A percentile compares a stretch with the other conserved stretches of the same genome.
Evolutionary conservation across 1,284 basidiomycete genomes (phyloP).

Genomic region (Schizopora paradoxa): DNA sequence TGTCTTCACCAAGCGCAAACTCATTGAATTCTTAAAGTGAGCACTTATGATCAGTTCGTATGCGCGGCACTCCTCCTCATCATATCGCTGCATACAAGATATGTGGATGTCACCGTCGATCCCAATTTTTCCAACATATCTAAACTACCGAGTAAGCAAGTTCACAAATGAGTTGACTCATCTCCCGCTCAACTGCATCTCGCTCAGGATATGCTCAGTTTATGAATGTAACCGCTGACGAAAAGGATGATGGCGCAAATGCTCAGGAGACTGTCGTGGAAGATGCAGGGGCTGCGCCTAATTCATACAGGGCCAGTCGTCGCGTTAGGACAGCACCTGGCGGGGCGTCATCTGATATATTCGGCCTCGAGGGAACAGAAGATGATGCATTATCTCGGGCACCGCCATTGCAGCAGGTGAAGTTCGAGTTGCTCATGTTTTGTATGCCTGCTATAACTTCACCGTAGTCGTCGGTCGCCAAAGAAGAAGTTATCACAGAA

Average conservation of each 20-base stretch:
- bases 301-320: constrained; percentile 18
- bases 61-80: constrained; percentile 20
- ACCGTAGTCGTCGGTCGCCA: not conserved
- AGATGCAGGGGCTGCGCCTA: not conserved
- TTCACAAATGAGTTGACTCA: no score
- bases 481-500: not conserved
- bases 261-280: not conserved
- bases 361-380: constrained; percentile 15
- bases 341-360: constrained; percentile 14
- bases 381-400: constrained; percentile 18
- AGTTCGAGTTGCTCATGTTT: no score
- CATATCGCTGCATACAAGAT: constrained; percentile 34
- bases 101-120: constrained; percentile 65
- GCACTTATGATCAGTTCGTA: constrained; percentile 21
- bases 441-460: no score
- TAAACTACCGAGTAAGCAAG: constrained; percentile 58
- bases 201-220: constrained; percentile 53
- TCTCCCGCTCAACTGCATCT: constrained; percentile 3
- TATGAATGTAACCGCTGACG: constrained; percentile 34
- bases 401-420: no score
- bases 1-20: constrained; percentile 65
- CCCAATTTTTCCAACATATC: constrained; percentile 64
- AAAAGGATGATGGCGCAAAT: not conserved
- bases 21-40: constrained; percentile 71
- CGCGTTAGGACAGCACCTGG: constrained; percentile 22